Evolutionary conservation across 176 grass and related monocot species (phyloP).

Genomic region (Avena atlantica): DNA sequence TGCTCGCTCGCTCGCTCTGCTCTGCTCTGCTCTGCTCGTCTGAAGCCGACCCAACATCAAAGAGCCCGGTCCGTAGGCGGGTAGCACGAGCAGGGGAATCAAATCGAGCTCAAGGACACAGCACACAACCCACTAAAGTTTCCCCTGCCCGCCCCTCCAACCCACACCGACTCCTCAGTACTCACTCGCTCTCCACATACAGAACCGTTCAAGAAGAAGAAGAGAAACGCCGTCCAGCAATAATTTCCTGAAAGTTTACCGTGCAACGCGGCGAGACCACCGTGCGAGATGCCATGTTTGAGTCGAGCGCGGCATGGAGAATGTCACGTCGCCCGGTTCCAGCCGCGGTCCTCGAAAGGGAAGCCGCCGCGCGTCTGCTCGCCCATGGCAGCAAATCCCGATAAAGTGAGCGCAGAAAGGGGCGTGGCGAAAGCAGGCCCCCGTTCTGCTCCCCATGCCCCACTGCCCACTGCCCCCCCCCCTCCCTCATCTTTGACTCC

Average conservation of each 20-base stretch:
- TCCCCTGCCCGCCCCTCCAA: background rate
- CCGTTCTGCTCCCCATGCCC: slow-evolving; percentile 32
- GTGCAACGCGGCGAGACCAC: background rate
- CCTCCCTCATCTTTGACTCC: slow-evolving; percentile 50
- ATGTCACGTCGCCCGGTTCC: background rate
- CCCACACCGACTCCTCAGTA: background rate
- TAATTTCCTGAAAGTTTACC: background rate
- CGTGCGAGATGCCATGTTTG: background rate
- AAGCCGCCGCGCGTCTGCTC: background rate
- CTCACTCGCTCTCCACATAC: background rate
- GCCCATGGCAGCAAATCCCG: slow-evolving; percentile 51
- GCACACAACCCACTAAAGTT: background rate
- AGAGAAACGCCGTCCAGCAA: background rate
- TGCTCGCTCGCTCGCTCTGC: background rate
- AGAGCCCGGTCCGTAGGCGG: background rate
- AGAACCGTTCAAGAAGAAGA: background rate
- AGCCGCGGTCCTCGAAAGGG: slow-evolving; percentile 27
- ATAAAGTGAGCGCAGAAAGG: slow-evolving; percentile 63
- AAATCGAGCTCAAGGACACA: background rate
- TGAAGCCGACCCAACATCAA: background rate
- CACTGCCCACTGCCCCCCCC: background rate
- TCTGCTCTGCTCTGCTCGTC: background rate
- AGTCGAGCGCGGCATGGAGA: background rate
- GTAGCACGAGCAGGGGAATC: background rate
- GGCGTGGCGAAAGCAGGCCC: slow-evolving; percentile 36